These are phyloP conservation scores for Aspergillus sp. DNA, from an alignment of 2,329 filamentous ascomycete species.

Conservation along the genomic window DNA sequence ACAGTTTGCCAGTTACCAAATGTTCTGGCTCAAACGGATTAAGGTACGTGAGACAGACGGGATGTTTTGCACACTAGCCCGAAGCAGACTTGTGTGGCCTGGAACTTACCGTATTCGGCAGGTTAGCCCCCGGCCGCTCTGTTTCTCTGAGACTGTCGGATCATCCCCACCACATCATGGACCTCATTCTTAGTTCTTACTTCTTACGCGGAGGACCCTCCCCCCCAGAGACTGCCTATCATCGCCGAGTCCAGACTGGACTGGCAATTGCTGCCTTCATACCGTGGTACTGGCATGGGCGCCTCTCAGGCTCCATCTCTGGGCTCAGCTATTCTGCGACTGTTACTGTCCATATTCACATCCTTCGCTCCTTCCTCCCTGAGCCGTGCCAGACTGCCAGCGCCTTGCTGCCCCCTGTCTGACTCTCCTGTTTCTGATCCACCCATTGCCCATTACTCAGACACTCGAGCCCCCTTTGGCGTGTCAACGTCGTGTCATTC, in stretches of 20 bases:
- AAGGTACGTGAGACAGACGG: background rate
- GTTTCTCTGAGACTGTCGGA: conserved; percentile 7
- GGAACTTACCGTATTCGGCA: too few species aligned
- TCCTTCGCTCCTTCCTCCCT: conserved; percentile 17
- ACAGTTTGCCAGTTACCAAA: background rate
- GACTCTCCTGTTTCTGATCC: conserved; percentile 2
- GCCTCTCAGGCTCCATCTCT: background rate
- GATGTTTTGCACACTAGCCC: too few species aligned
- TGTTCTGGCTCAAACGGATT: background rate
- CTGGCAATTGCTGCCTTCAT: background rate
- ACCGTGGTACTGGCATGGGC: conserved; percentile 20
- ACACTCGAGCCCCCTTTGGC: conserved; percentile 28
- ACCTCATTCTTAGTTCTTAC: too few species aligned
- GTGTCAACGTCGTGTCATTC: conserved; percentile 42
- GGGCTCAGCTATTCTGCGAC: background rate
- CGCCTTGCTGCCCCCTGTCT: conserved; percentile 6
- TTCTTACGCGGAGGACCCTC: background rate
- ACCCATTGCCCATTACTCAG: background rate
- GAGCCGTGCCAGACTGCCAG: conserved; percentile 12
- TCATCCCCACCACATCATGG: conserved; percentile 15
- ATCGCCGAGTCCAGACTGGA: conserved; percentile 11
- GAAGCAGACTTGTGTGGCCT: too few species aligned
- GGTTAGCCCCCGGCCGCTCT: too few species aligned
- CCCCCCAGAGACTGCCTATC: background rate
- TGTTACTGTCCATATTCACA: background rate